Percentiles rank a stretch among this genome's conserved stretches.
These are phyloP conservation scores for Coniochaeta ligniaria DNA, from an alignment of 2,329 filamentous ascomycete species.

Conservation along the genomic window DNA sequence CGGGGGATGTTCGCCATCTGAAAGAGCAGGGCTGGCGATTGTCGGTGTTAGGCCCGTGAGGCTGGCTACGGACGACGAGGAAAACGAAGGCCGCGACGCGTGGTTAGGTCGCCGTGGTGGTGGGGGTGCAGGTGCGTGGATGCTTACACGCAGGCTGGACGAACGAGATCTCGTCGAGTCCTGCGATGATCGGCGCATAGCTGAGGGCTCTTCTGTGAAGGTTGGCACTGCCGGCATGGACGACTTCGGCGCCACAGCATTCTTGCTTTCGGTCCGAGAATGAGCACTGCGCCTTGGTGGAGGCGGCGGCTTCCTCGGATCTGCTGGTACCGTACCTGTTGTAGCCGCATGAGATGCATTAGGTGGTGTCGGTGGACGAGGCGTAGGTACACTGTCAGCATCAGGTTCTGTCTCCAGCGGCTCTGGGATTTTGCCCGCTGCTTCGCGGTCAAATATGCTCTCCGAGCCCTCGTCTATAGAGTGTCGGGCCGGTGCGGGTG, in stretches of 20 bases:
- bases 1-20: constrained; percentile 3
- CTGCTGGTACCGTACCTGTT: constrained; percentile 19
- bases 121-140: constrained; percentile 42
- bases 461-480: constrained; percentile 40
- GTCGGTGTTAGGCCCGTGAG: constrained; percentile 1
- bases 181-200: constrained; percentile 35
- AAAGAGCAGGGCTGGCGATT: neutral
- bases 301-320: constrained; percentile 32
- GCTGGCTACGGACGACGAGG: constrained; percentile 8
- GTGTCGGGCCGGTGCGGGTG: constrained; percentile 41
- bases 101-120: constrained; percentile 44
- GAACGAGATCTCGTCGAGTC: constrained; percentile 42
- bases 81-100: constrained; percentile 20
- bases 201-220: neutral
- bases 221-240: neutral
- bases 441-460: constrained; percentile 46
- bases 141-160: constrained; percentile 34
- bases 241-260: constrained; percentile 7
- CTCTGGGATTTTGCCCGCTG: constrained; percentile 44
- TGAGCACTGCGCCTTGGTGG: constrained; percentile 46
- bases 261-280: constrained; percentile 35
- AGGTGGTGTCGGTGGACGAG: constrained; percentile 32
- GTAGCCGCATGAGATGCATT: constrained; percentile 23
- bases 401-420: constrained; percentile 20
- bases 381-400: constrained; percentile 19